Base-by-base conservation (phyloP, 805 yeast genomes). In the Nakazawaea holstii region DNA sequence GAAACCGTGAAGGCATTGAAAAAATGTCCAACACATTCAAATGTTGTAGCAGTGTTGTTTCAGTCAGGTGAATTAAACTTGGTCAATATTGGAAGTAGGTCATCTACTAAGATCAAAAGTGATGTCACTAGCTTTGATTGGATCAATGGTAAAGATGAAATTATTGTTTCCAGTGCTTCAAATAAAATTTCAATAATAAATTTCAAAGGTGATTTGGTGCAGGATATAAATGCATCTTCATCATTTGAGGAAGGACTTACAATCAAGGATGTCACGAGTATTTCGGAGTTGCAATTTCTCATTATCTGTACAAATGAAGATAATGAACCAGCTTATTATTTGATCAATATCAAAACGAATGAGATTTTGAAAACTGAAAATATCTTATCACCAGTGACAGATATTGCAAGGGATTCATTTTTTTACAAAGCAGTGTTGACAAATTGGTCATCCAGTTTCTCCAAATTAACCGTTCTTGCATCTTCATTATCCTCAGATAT, bases 401-500 rank as follows among this genome's bases (percentile, higher is more conserved):
- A 73, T 0, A 66, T 71, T 0, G 64, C 71, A 46, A 68, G 89
- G 54, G 59, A 59, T 36, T 72, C 77, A 2, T 55, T 72, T 2
- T 70, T 71, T 40, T 84, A 83, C 56, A 49, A 69, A 1, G 59
- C 67, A 3, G 45, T 54, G 2, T 55, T 82, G 8, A 54, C 61
- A 20, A 55, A 67, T 15, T 74, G 87, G 74, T 59, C 72, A 6
- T 51, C 58, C 37, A 49, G 59, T 26, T 43, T 59, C 51, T 58
- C 66, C 2, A 43, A 52, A 9, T 46, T 80, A 1, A 53, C 70
- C 24, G 51, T 88, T 17, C 50, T 84, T 0, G 76, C 87, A 1
- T 76, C 84, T 1, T 76, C 90, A 0, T 72, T 79, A 24, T 78
- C 94, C 0, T 72, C 86, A 2, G 96, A 87, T 46, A 57, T 86